phyloP scores from a whole-genome alignment of 257 asterid species.

The Jacaranda mimosifolia region DNA sequence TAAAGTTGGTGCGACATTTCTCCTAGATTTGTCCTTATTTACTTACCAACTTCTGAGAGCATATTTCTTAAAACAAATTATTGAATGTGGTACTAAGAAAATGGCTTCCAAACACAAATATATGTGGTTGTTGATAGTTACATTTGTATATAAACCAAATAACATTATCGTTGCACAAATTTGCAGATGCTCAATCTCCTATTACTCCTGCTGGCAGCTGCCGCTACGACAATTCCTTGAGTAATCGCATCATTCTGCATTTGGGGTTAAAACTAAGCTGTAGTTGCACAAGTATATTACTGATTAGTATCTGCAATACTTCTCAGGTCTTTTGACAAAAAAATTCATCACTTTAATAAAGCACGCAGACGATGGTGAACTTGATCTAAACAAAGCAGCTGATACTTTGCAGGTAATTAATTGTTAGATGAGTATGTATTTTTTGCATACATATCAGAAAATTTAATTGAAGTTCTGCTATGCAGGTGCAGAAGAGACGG shows the following conservation, averaged over 20 bases:
- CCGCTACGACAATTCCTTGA: slow-evolving; percentile 84
- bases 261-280: slow-evolving; percentile 29
- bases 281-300: slow-evolving; percentile 19
- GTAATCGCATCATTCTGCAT: slow-evolving; percentile 44
- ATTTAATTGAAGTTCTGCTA: slow-evolving; percentile 24
- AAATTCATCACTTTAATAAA: slow-evolving; percentile 57
- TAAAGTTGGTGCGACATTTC: slow-evolving; percentile 63
- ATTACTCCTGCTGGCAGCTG: slow-evolving; percentile 93
- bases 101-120: not conserved
- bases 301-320: slow-evolving; percentile 37
- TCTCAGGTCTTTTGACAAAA: slow-evolving; percentile 65
- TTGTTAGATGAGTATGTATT: slow-evolving; percentile 9
- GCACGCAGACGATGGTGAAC: slow-evolving; percentile 71
- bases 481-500: slow-evolving; percentile 71
- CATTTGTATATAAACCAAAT: slow-evolving; percentile 2
- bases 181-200: slow-evolving; percentile 86
- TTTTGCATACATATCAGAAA: slow-evolving; percentile 10
- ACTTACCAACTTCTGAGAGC: slow-evolving; percentile 17
- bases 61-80: slow-evolving; percentile 18
- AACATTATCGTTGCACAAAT: slow-evolving; percentile 11
- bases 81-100: not conserved
- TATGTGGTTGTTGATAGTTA: not conserved
- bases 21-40: not conserved
- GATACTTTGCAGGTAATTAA: slow-evolving; percentile 63
- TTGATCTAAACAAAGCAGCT: slow-evolving; percentile 83